These are phyloP conservation scores for Amorphotheca resinae DNA, from an alignment of 495 filamentous ascomycete species.

Conservation along the genomic window DNA sequence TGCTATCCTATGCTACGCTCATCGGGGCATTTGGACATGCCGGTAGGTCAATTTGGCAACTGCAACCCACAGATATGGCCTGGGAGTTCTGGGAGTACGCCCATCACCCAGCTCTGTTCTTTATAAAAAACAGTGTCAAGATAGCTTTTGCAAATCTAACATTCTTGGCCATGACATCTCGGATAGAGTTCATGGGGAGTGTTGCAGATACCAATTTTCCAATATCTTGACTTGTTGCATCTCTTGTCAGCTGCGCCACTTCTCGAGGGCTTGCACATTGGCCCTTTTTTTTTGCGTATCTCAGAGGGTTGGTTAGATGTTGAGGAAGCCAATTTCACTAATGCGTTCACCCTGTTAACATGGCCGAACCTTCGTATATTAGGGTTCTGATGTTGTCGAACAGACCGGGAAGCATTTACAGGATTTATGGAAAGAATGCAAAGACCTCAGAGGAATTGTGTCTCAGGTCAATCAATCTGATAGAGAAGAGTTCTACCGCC, in stretches of 20 bases:
- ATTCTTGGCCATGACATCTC: not conserved
- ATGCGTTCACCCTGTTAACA: not conserved
- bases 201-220: not conserved
- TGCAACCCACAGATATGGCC: not conserved
- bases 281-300: too few relatives aligned
- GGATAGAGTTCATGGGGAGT: not conserved
- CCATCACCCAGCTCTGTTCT: not conserved
- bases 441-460: too few relatives aligned
- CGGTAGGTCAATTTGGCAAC: not conserved
- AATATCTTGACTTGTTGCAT: not conserved
- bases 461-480: too few relatives aligned
- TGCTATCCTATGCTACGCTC: not conserved
- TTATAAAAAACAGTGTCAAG: not conserved
- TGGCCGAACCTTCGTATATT: not conserved
- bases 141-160: not conserved
- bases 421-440: not conserved
- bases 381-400: not conserved
- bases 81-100: not conserved
- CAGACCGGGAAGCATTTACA: not conserved
- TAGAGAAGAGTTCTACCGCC: too few relatives aligned
- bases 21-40: not conserved
- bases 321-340: not conserved
- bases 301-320: too few relatives aligned
- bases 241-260: not conserved
- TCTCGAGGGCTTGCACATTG: not conserved